Evolutionary conservation across 2,329 filamentous ascomycete species (phyloP), one percentile per base, ranked within the genome.

Genomic region (Graphiopsis chlorocephala): DNA sequence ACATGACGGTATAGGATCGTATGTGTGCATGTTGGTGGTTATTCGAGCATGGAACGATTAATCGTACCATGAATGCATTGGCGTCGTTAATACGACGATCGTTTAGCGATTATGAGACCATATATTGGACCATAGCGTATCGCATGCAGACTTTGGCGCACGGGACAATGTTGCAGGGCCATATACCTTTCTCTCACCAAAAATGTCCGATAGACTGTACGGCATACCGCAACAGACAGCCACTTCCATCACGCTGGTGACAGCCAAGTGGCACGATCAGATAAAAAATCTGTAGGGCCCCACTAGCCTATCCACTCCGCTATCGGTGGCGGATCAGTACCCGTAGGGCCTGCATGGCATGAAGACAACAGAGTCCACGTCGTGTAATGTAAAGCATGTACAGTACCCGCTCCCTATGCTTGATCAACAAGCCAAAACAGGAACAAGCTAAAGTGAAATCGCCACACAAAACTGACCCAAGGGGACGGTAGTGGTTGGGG

Each of bases 281-380:
- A 64, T 64, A 55, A 55, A 61, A 61, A 55, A 31, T 35, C 48
- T 55, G 29, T 26, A 55, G 52, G 29, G 60, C 47, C 25, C 60
- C 60, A 62, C 58, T 26, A 14, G 8, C 12, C 3, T 20, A 6
- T 45, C 60, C 60, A 62, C 60, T 62, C 60, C 60, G 60, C 23
- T 62, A 62, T 62, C 60, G 60, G 48, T 62, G 23, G 17, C 59
- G 42, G 47, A 45, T 52, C 42, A 33, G 59, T 23, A 29, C 15
- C 25, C 23, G 42, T 8, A 47, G 14, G 26, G 26, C 26, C 33
- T 28, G 28, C 31, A 60, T 45, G 57, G 38, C 38, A 48, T 60
- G 57, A 14, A 47, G 25, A 25, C 17, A 25, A 6, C 14, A 58
- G 14, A 17, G 50, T 12, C 14, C 2, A n/a, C 15, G 17, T 31